Evolutionary conservation across 139 green algal genomes (phyloP), one percentile per base, ranked within the genome.

Genomic region (Chlamydomonas sp.): DNA sequence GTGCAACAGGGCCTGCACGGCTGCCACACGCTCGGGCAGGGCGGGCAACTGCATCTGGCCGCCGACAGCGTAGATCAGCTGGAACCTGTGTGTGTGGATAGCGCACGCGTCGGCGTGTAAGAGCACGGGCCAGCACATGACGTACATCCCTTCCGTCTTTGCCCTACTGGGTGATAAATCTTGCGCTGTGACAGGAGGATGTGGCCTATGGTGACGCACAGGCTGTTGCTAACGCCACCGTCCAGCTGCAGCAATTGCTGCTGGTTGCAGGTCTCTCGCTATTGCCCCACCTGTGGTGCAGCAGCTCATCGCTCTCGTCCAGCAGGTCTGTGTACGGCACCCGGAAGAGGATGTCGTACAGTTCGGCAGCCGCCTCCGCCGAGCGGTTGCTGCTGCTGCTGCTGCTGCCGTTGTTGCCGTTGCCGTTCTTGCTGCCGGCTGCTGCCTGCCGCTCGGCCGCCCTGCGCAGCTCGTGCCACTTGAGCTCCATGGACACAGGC

Each of bases 271-370:
- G 72, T 16, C 17, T 20, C 17, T 77, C 7, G 72, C n/a, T 49
- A 82, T 7, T 66, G 6, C 63, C 16, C 6, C 61, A 93, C 91
- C 83, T 90, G 91, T 95, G 93, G 66, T 86, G 81, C 78, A 94
- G 85, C 75, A 95, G 84, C 81, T 94, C 89, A 59, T 95, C 93
- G 57, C 85, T 90, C 69, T 95, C 93, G 85, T 95, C 93, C 82
- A 95, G 63, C 59, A 94, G 76, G 77, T 95, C 93, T 2, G 90
- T 17, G 71, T 89, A 93, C 1, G 91, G 90, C 78, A 95, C 2
- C 1, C 8, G 49, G 0, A 60, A 75, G 17, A 95, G 66, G 0
- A 3, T 64, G 7, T 87, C 74, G 64, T 94, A 83, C 63, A 57
- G 63, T 1, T 15, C 58, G 68, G 31, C 31, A 49, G 31, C 31